These are phyloP conservation scores for Gnomoniopsis sp. DNA, from an alignment of 2,329 filamentous ascomycete species.

Conservation along the genomic window DNA sequence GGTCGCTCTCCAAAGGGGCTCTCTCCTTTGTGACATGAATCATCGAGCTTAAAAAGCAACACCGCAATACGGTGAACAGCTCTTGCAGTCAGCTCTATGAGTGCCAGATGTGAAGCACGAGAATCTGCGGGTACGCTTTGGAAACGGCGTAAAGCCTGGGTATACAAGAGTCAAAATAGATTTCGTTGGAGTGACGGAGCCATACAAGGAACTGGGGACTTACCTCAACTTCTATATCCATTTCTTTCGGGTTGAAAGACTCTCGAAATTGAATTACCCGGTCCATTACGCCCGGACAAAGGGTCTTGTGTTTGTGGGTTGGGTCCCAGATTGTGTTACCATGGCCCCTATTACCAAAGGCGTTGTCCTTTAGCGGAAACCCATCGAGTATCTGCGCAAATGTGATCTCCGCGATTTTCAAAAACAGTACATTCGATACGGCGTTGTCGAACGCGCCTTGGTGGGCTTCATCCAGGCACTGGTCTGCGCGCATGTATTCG, in stretches of 20 bases:
- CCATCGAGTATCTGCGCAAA: conserved; percentile 10
- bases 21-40: background rate
- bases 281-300: background rate
- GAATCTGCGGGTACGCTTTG: background rate
- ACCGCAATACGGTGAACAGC: conserved; percentile 1
- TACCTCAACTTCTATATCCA: too few relatives aligned
- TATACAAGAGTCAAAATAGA: too few relatives aligned
- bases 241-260: too few relatives aligned
- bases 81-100: background rate
- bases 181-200: too few relatives aligned
- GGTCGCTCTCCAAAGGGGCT: background rate
- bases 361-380: conserved; percentile 1
- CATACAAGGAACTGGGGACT: too few relatives aligned
- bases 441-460: background rate
- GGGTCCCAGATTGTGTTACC: background rate
- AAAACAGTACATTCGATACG: background rate
- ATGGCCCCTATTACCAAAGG: background rate
- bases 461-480: background rate
- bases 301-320: background rate
- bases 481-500: background rate
- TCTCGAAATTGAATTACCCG: too few relatives aligned
- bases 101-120: background rate
- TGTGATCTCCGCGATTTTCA: background rate
- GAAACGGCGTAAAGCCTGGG: background rate
- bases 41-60: background rate